These are phyloP conservation scores for Leccinum longicurvipes DNA, from an alignment of 768 basidiomycete species.

Conservation along the genomic window DNA sequence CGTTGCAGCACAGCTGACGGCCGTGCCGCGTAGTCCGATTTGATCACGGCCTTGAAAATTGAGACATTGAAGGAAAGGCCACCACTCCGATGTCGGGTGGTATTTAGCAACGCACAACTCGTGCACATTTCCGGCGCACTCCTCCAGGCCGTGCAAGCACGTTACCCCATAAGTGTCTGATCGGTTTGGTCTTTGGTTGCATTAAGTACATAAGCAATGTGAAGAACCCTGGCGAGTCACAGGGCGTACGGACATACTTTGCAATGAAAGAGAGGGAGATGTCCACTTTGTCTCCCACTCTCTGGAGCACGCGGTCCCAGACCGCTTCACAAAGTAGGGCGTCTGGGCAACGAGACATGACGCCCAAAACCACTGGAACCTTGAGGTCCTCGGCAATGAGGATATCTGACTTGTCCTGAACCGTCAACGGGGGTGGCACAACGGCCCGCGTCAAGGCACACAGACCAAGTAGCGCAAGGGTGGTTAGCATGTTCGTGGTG, in stretches of 20 bases:
- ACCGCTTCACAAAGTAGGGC: conserved; percentile 76
- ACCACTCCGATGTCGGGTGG: conserved; percentile 58
- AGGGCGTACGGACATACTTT: conserved; percentile 44
- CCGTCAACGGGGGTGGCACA: conserved; percentile 11
- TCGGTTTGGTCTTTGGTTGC: conserved; percentile 49
- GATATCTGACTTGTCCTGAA: conserved; percentile 20
- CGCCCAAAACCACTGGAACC: conserved; percentile 53
- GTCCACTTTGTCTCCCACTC: conserved; percentile 62
- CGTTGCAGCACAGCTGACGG: conserved; percentile 60
- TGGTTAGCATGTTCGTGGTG: conserved; percentile 23
- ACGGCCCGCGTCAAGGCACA: conserved; percentile 12
- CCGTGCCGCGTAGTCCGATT: conserved; percentile 65
- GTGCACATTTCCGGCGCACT: conserved; percentile 88
- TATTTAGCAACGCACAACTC: conserved; percentile 78
- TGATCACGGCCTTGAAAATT: conserved; percentile 59
- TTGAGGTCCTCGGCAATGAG: conserved; percentile 28
- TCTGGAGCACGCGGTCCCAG: conserved; percentile 67
- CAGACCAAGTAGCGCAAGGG: conserved; percentile 17
- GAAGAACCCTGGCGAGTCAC: conserved; percentile 1
- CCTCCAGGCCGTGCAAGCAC: conserved; percentile 76
- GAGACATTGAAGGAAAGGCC: conserved; percentile 80
- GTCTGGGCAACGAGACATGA: conserved; percentile 78
- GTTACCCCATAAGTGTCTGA: conserved; percentile 71
- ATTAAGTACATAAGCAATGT: conserved; percentile 9
- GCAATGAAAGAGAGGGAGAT: conserved; percentile 72